Conservation (phyloP, 192 early-diverging fungal genomes). For the Podila epicladia region DNA sequence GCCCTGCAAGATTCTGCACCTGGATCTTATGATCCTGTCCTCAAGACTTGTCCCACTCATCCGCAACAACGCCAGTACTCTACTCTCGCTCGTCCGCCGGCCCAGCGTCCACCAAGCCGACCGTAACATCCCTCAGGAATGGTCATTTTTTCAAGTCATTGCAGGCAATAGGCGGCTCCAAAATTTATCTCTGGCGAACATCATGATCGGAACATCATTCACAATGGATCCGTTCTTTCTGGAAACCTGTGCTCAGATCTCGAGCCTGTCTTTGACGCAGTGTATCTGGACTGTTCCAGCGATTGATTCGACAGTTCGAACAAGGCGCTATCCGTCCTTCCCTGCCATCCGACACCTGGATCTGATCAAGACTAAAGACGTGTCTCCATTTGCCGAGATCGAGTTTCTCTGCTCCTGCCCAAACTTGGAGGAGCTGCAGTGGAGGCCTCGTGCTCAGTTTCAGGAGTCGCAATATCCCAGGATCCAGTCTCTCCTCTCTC, state of each 20-base stretch:
- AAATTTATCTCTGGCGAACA: constrained; percentile 6
- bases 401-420: constrained; percentile 6
- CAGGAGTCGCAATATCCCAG: background rate
- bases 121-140: background rate
- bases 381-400: constrained; percentile 9
- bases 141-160: constrained; percentile 1
- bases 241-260: background rate
- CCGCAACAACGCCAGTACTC: constrained; percentile 6
- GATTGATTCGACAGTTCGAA: background rate
- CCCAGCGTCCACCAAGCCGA: constrained; percentile 16
- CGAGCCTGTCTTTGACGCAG: background rate
- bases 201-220: background rate
- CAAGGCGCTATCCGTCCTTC: background rate
- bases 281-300: constrained; percentile 5
- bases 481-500: background rate
- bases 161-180: background rate
- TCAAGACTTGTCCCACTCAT: background rate
- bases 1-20: background rate
- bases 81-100: background rate
- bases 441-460: background rate
- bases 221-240: background rate
- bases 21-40: constrained; percentile 6
- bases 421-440: constrained; percentile 1
- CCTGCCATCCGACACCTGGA: constrained; percentile 3
- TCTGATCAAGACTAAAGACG: constrained; percentile 14